A percentile compares a stretch with the other conserved stretches of the same genome.
These are phyloP conservation scores for Penicillium sp. DNA, from an alignment of 2,329 filamentous ascomycete genomes.

Conservation along the genomic window DNA sequence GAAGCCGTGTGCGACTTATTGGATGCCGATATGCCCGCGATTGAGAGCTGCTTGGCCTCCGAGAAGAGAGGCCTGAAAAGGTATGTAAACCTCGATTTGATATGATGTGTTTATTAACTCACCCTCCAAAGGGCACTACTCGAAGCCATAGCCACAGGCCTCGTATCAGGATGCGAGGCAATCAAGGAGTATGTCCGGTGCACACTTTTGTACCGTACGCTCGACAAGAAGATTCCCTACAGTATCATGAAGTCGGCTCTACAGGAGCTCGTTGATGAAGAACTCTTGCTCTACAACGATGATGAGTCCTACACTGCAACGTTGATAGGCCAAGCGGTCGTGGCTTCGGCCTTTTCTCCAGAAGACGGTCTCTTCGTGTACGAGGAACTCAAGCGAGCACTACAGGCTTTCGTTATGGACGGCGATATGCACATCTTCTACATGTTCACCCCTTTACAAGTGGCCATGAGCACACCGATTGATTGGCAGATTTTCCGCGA, in stretches of 20 bases:
- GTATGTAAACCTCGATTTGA: slow-evolving; percentile 32
- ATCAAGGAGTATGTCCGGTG: slow-evolving; percentile 65
- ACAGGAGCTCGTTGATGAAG: slow-evolving; percentile 52
- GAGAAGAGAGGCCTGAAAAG: slow-evolving; percentile 65
- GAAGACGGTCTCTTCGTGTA: slow-evolving; percentile 72
- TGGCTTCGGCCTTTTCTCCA: slow-evolving; percentile 67
- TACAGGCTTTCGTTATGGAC: slow-evolving; percentile 72
- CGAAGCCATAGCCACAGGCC: slow-evolving; percentile 63
- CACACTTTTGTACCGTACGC: slow-evolving; percentile 61
- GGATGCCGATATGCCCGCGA: slow-evolving; percentile 65
- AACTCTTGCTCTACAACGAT: slow-evolving; percentile 52
- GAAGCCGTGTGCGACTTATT: slow-evolving; percentile 66
- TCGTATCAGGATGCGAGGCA: slow-evolving; percentile 62
- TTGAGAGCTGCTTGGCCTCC: slow-evolving; percentile 64
- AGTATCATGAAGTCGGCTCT: slow-evolving; percentile 57
- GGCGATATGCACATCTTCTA: slow-evolving; percentile 77
- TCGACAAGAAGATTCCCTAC: slow-evolving; percentile 48
- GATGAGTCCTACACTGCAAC: slow-evolving; percentile 57
- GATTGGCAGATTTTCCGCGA: slow-evolving; percentile 71
- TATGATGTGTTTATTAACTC: background rate
- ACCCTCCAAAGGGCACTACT: slow-evolving; percentile 57
- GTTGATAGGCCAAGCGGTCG: slow-evolving; percentile 63
- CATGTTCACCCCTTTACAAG: slow-evolving; percentile 68
- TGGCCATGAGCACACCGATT: slow-evolving; percentile 46
- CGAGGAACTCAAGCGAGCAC: slow-evolving; percentile 61